phyloP scores from a whole-genome alignment of 306 rosid species.

The Acmispon strigosus region DNA sequence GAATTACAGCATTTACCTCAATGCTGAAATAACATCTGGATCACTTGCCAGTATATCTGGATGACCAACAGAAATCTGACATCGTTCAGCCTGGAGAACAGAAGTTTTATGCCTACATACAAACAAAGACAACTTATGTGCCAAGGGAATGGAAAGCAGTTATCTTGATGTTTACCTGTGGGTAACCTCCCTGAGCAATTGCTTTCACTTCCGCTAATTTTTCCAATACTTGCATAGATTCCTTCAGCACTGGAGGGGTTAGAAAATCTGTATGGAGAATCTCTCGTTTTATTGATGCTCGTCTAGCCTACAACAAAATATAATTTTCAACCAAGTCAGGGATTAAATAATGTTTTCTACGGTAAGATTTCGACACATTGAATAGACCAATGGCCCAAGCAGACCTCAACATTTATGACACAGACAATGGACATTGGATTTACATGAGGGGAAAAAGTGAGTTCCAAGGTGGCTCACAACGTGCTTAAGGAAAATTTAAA shows the following conservation, averaged over 20 bases:
- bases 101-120: neutral
- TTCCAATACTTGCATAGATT: constrained; percentile 64
- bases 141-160: neutral
- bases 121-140: neutral
- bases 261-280: constrained; percentile 79
- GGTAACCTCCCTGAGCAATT: constrained; percentile 88
- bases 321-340: neutral
- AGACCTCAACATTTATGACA: neutral
- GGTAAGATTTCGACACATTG: constrained; percentile 1
- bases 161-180: constrained; percentile 49
- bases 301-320: constrained; percentile 49
- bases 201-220: constrained; percentile 75
- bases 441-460: neutral
- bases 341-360: neutral
- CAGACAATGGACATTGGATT: neutral
- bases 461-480: neutral
- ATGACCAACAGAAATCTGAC: constrained; percentile 84
- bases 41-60: constrained; percentile 72
- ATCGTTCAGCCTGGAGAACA: constrained; percentile 74
- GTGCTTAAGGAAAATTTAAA: constrained; percentile 8
- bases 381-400: neutral
- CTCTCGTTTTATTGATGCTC: constrained; percentile 71
- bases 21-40: constrained; percentile 80
- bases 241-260: constrained; percentile 83
- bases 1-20: constrained; percentile 43